Base-by-base conservation (phyloP, 2,329 filamentous ascomycete genomes). In the Colletotrichum australisinense region DNA sequence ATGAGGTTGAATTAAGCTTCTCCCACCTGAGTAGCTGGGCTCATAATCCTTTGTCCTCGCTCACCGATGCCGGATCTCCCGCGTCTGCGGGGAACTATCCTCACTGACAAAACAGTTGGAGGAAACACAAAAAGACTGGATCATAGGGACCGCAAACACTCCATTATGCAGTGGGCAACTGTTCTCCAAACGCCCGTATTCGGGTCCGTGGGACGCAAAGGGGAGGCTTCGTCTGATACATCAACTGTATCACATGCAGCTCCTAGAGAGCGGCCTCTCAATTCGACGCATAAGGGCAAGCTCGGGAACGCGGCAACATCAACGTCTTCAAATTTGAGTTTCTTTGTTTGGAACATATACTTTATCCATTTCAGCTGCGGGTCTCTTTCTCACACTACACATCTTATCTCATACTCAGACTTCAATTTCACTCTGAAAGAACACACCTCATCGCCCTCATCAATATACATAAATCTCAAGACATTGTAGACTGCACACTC, bases 181-280 rank as follows among this genome's bases (percentile, higher is more conserved):
- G 42, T n/a, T 49, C 42, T n/a, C 42, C 24, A 32, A 14, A 42
- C 16, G 16, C 9, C 55, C 56, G 56, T 66, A 53, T 73, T 71
- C 71, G 67, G 67, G 30, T 71, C 67, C 38, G 35, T 69, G 62
- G 28, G 60, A 42, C 22, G 42, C 16, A 26, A 42, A 42, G 2
- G 38, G 49, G 30, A 55, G n/a, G 32, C 62, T 52, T 32, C 30
- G 38, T 71, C 62, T 71, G 71, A 73, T 60, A 73, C 72, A 30
- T 68, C 52, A 56, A 68, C 32, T 63, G 69, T 68, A 58, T 74
- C 72, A 74, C 68, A 72, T 72, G 69, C 69, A 42, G 49, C 58
- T 55, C 24, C 53, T 28, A 14, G 30, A 49, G 26, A 67, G 55
- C 35, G 32, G 49, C 63, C 56, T 67, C 53, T 16, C n/a, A n/a